Evolutionary conservation across 495 filamentous ascomycete genomes (phyloP).

Genomic region (Trichocladium antarcticum): DNA sequence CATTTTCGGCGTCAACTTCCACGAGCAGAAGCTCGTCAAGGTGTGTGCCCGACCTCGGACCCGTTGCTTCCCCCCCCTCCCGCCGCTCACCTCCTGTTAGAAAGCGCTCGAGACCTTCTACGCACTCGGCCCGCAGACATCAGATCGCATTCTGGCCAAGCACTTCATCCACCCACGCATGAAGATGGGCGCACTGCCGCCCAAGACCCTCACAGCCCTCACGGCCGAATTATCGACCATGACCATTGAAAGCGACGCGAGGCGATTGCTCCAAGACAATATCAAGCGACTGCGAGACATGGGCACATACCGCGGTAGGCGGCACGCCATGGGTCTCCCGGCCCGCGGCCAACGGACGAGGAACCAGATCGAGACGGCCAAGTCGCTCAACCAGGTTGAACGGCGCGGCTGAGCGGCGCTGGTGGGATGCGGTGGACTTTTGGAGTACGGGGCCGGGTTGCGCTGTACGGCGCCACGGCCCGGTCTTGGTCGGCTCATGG

Average conservation of each 20-base stretch:
- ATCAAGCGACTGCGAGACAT: conserved; percentile 82
- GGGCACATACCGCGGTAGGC: conserved; percentile 76
- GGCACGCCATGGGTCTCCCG: conserved; percentile 82
- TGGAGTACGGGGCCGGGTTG: not conserved
- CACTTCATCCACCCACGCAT: conserved; percentile 75
- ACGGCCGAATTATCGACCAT: conserved; percentile 78
- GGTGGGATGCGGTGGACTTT: not conserved
- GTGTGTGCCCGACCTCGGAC: conserved; percentile 36
- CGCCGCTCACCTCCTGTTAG: conserved; percentile 33
- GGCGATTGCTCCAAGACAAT: conserved; percentile 64
- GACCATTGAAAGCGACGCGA: conserved; percentile 87
- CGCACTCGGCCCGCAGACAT: conserved; percentile 64
- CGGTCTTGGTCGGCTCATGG: not conserved
- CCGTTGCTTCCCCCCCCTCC: not conserved
- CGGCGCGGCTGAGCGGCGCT: conserved; percentile 40
- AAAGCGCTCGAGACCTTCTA: conserved; percentile 83
- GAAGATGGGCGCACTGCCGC: conserved; percentile 56
- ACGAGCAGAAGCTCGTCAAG: conserved; percentile 69
- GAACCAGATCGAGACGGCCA: conserved; percentile 67
- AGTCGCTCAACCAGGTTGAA: conserved; percentile 69
- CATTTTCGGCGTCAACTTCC: conserved; percentile 76
- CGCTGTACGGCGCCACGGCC: not conserved
- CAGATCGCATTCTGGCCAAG: conserved; percentile 68
- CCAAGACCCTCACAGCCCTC: conserved; percentile 63
- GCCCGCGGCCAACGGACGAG: conserved; percentile 81